Percentiles rank a stretch among this genome's conserved stretches.
phyloP scores from a whole-genome alignment of 805 yeast species.

The Ogataea methanolica region DNA sequence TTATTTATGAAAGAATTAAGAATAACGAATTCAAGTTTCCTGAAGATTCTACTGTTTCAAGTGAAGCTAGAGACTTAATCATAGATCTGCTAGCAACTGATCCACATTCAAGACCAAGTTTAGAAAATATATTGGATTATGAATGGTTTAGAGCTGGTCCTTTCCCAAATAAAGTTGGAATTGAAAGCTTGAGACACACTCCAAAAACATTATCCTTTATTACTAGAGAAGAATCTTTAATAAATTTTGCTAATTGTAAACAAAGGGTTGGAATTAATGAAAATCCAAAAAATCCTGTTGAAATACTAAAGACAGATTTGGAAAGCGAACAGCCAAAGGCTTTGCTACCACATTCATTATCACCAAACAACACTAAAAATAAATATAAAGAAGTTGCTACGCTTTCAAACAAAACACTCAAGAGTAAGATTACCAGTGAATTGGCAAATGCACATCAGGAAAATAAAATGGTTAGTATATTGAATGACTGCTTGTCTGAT shows the following conservation, averaged over 20 bases:
- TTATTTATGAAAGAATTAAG: constrained; percentile 89
- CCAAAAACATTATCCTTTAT: constrained; percentile 56
- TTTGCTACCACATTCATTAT: constrained; percentile 80
- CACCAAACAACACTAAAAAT: constrained; percentile 86
- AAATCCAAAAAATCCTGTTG: constrained; percentile 56
- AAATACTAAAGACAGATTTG: constrained; percentile 62
- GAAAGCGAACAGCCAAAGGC: constrained; percentile 64
- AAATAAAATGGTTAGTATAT: constrained; percentile 22
- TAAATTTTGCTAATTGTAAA: constrained; percentile 65
- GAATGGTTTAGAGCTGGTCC: constrained; percentile 78
- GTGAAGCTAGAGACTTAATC: constrained; percentile 70
- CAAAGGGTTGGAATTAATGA: constrained; percentile 51
- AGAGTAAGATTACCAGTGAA: constrained; percentile 24
- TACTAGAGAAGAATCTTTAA: constrained; percentile 55
- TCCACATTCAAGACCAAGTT: constrained; percentile 76
- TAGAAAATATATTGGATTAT: constrained; percentile 74
- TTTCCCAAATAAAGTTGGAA: constrained; percentile 69
- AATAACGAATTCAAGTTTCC: constrained; percentile 79
- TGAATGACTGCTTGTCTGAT: constrained; percentile 24
- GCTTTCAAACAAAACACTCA: constrained; percentile 22
- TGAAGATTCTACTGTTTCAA: constrained; percentile 47
- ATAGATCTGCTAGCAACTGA: constrained; percentile 68
- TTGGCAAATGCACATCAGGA: constrained; percentile 26
- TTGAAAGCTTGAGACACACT: constrained; percentile 53
- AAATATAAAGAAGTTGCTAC: constrained; percentile 70